Percentiles rank a stretch among this genome's conserved stretches.
phyloP scores from a whole-genome alignment of 306 rosid genomes.

The Carpinus viminea region DNA sequence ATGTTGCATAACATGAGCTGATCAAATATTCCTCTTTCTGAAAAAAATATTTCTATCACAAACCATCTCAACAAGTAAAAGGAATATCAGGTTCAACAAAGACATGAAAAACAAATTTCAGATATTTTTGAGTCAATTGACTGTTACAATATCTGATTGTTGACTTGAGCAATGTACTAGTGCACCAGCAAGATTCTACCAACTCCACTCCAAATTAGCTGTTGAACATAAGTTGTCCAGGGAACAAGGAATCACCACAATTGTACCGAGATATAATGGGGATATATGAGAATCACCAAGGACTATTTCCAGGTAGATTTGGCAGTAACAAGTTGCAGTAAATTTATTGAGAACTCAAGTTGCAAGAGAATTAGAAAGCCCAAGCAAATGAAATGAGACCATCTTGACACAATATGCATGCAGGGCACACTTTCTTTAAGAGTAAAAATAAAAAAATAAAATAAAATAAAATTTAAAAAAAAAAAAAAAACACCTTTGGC shows the following conservation, averaged over 20 bases:
- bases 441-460: no score
- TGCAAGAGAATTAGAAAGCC: constrained; percentile 3
- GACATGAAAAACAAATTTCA: not conserved
- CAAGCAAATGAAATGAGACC: not conserved
- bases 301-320: constrained; percentile 12
- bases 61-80: not conserved
- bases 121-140: not conserved
- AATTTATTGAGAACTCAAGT: constrained; percentile 8
- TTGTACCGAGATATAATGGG: not conserved
- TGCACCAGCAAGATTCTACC: constrained; percentile 13
- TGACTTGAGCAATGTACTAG: not conserved
- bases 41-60: not conserved
- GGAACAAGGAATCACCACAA: constrained; percentile 8
- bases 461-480: no score
- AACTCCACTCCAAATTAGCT: constrained; percentile 12
- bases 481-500: not conserved
- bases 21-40: constrained; percentile 3
- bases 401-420: not conserved
- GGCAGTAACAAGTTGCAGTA: constrained; percentile 8
- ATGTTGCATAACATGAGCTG: constrained; percentile 8
- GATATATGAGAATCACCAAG: constrained; percentile 5
- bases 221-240: not conserved
- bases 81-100: not conserved
- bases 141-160: constrained; percentile 4
- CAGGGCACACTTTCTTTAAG: not conserved